These are phyloP conservation scores for Suillus variegatus DNA, from an alignment of 768 basidiomycete genomes.

Conservation along the genomic window DNA sequence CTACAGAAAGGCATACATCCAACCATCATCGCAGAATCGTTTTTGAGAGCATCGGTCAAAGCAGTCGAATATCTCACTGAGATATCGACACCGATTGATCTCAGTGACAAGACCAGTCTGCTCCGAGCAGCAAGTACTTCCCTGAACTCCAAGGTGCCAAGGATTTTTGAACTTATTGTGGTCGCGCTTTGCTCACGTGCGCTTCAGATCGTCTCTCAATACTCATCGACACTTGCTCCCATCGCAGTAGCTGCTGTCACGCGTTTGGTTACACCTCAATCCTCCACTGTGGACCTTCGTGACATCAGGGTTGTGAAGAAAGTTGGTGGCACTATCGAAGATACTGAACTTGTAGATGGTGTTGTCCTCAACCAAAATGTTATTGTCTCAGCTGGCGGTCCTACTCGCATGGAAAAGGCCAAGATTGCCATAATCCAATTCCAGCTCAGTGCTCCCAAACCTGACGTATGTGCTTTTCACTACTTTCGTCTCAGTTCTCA, in stretches of 20 bases:
- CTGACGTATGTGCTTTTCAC: constrained; percentile 66
- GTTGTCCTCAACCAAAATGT: constrained; percentile 98
- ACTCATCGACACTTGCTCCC: constrained; percentile 96
- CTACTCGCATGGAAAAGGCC: constrained; percentile 94
- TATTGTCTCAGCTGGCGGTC: constrained; percentile 86
- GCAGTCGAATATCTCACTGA: constrained; percentile 93
- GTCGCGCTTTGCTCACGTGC: constrained; percentile 3
- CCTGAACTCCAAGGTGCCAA: constrained; percentile 88
- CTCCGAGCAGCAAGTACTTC: constrained; percentile 94
- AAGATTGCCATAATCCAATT: constrained; percentile 99
- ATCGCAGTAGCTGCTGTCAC: constrained; percentile 98
- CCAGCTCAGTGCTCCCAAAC: constrained; percentile 96
- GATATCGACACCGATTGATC: constrained; percentile 88
- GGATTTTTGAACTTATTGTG: not conserved
- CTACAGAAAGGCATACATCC: constrained; percentile 96
- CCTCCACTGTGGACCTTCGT: constrained; percentile 93
- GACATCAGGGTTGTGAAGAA: constrained; percentile 98
- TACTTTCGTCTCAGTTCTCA: not conserved
- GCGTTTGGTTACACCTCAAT: constrained; percentile 83
- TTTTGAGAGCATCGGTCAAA: constrained; percentile 89
- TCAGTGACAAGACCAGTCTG: constrained; percentile 82
- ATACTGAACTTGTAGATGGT: constrained; percentile 95
- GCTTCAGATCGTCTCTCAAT: constrained; percentile 94
- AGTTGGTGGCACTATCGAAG: constrained; percentile 98
- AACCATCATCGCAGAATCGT: constrained; percentile 94